Evolutionary conservation across 177 flowering plant species (phyloP).

Genomic region (Tripterygium wilfordii): DNA sequence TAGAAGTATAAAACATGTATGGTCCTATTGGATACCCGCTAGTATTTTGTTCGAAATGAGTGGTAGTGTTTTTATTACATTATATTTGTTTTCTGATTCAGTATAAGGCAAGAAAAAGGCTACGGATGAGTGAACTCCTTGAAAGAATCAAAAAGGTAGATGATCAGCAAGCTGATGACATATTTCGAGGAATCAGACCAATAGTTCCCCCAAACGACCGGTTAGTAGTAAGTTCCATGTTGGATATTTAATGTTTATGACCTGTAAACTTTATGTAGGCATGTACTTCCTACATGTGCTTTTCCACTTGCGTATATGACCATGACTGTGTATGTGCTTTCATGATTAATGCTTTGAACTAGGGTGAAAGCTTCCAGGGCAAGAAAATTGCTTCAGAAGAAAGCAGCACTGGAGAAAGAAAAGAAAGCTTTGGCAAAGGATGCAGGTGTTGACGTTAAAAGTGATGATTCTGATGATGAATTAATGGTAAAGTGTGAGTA

Average conservation of each 20-base stretch:
- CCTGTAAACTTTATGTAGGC: no score
- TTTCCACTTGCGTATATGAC: neutral
- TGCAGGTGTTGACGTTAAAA: slow-evolving; percentile 69
- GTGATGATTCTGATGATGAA: slow-evolving; percentile 78
- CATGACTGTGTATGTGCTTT: neutral
- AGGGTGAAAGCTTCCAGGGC: slow-evolving; percentile 78
- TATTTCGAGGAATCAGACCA: slow-evolving; percentile 56
- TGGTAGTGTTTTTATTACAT: no score
- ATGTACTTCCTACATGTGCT: no score
- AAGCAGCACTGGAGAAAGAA: slow-evolving; percentile 43
- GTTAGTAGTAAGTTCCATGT: slow-evolving; percentile 34
- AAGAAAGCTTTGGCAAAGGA: slow-evolving; percentile 63
- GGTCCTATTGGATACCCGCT: no score
- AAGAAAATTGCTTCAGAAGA: slow-evolving; percentile 50
- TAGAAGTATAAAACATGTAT: no score
- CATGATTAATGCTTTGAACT: neutral
- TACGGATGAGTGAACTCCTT: slow-evolving; percentile 45
- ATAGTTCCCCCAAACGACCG: slow-evolving; percentile 44
- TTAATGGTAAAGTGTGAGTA: slow-evolving; percentile 23
- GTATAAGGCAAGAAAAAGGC: slow-evolving; percentile 45
- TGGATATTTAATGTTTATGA: neutral
- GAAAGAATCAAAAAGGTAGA: slow-evolving; percentile 54
- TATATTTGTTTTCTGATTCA: slow-evolving; percentile 9
- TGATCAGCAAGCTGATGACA: slow-evolving; percentile 36
- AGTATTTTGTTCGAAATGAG: no score